Percentiles rank a stretch among this genome's conserved stretches.
These are phyloP conservation scores for Didymella pinodella DNA, from an alignment of 2,329 filamentous ascomycete species.

Conservation along the genomic window DNA sequence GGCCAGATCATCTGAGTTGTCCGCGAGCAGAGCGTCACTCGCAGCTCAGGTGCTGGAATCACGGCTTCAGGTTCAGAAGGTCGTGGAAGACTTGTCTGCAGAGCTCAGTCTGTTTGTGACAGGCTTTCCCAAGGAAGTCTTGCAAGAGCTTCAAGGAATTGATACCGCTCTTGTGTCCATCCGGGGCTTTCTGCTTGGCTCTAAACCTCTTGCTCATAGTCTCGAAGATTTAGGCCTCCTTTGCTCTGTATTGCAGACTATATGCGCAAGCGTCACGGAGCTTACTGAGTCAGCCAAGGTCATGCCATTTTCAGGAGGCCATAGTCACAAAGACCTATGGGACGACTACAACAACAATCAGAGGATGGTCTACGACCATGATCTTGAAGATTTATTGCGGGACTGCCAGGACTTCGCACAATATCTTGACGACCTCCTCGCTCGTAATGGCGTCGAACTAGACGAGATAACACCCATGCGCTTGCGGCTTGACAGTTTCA, in stretches of 20 bases:
- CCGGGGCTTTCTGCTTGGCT: constrained; percentile 21
- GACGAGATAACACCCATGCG: constrained; percentile 35
- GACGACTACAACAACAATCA: constrained; percentile 36
- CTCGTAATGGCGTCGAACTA: constrained; percentile 19
- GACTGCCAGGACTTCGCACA: constrained; percentile 37
- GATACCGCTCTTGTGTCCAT: constrained; percentile 28
- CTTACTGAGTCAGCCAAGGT: constrained; percentile 26
- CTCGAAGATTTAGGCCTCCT: constrained; percentile 34
- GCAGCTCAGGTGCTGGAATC: constrained; percentile 29
- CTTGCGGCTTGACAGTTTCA: constrained; percentile 30
- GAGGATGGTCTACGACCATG: constrained; percentile 24
- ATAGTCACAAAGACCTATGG: constrained; percentile 31
- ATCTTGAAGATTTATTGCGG: constrained; percentile 29
- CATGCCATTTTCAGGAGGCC: constrained; percentile 9
- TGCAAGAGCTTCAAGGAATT: constrained; percentile 29
- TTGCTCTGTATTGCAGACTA: constrained; percentile 33
- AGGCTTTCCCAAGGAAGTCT: constrained; percentile 27
- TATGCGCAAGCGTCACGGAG: constrained; percentile 35
- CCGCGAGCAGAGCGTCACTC: constrained; percentile 22
- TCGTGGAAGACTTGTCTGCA: constrained; percentile 23
- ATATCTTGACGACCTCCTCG: constrained; percentile 30
- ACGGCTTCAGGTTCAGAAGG: constrained; percentile 28
- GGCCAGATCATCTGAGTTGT: constrained; percentile 20
- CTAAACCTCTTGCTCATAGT: constrained; percentile 16
- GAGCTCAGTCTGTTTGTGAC: constrained; percentile 25